phyloP scores from a whole-genome alignment of 331 rosid species.

The Quercus phellos region DNA sequence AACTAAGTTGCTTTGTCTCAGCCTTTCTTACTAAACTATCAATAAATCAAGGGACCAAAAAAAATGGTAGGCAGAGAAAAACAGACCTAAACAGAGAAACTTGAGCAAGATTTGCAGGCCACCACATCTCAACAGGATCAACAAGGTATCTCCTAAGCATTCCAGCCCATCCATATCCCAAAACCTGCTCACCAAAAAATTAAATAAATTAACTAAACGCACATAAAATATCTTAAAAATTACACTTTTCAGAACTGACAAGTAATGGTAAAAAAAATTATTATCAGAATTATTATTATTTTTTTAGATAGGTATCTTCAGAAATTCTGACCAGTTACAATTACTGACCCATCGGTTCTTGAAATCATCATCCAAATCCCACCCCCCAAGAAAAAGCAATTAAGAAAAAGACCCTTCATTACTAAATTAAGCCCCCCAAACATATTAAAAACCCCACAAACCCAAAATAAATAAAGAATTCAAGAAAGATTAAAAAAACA shows the following conservation, averaged over 20 bases:
- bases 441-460: neutral
- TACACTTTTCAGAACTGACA: neutral
- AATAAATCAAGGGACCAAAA: neutral
- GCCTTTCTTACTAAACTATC: neutral
- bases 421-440: neutral
- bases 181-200: constrained; percentile 42
- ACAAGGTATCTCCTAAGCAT: constrained; percentile 86
- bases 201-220: neutral
- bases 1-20: neutral
- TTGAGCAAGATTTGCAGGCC: constrained; percentile 99
- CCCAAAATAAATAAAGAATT: neutral
- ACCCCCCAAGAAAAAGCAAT: neutral
- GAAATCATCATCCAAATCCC: neutral
- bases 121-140: constrained; percentile 99
- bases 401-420: neutral
- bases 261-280: too few species aligned
- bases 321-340: neutral
- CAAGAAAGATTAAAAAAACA: neutral
- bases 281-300: too few species aligned
- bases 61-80: neutral
- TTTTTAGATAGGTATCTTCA: neutral
- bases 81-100: constrained; percentile 90
- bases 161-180: constrained; percentile 99
- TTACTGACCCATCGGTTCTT: neutral
- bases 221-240: neutral